Evolutionary conservation across 2,329 filamentous ascomycete genomes (phyloP).

Genomic region (Aspergillus ochraceoroseus): DNA sequence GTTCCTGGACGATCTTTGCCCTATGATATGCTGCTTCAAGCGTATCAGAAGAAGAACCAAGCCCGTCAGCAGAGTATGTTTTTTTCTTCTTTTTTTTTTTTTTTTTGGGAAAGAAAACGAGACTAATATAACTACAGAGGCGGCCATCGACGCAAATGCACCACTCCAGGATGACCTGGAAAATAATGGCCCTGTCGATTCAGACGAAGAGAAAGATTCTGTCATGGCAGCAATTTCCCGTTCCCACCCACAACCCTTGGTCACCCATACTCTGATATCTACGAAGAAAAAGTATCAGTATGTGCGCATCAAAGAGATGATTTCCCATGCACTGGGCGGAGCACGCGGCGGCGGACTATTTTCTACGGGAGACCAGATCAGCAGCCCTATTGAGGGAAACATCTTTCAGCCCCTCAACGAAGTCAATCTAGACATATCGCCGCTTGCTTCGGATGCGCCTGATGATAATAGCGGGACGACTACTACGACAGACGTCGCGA

Average conservation of each 20-base stretch:
- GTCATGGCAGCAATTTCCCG: slow-evolving; percentile 76
- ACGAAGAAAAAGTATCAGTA: slow-evolving; percentile 55
- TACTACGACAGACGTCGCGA: slow-evolving; percentile 20
- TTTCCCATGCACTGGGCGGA: slow-evolving; percentile 55
- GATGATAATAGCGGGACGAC: slow-evolving; percentile 19
- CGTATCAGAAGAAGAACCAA: slow-evolving; percentile 96
- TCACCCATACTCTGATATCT: slow-evolving; percentile 56
- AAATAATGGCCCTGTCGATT: slow-evolving; percentile 75
- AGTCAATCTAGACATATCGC: slow-evolving; percentile 20
- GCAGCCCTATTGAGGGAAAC: slow-evolving; percentile 29
- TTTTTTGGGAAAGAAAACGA: slow-evolving; percentile 1
- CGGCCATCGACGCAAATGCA: slow-evolving; percentile 88
- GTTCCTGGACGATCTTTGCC: slow-evolving; percentile 82
- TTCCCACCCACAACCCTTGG: slow-evolving; percentile 72
- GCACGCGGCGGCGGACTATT: slow-evolving; percentile 46
- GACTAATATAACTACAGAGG: slow-evolving; percentile 56
- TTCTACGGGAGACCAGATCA: slow-evolving; percentile 32
- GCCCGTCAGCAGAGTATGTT: slow-evolving; percentile 89
- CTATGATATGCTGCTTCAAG: slow-evolving; percentile 84
- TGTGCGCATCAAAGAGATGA: slow-evolving; percentile 60
- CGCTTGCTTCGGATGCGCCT: slow-evolving; percentile 21
- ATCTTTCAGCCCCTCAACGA: slow-evolving; percentile 34
- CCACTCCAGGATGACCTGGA: slow-evolving; percentile 83
- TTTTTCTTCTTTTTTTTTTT: slow-evolving; percentile 4
- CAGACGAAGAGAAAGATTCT: slow-evolving; percentile 85